A percentile compares a stretch with the other conserved stretches of the same genome.
Evolutionary conservation across 345 rosid species (phyloP).

Genomic region (Turnera subulata): DNA sequence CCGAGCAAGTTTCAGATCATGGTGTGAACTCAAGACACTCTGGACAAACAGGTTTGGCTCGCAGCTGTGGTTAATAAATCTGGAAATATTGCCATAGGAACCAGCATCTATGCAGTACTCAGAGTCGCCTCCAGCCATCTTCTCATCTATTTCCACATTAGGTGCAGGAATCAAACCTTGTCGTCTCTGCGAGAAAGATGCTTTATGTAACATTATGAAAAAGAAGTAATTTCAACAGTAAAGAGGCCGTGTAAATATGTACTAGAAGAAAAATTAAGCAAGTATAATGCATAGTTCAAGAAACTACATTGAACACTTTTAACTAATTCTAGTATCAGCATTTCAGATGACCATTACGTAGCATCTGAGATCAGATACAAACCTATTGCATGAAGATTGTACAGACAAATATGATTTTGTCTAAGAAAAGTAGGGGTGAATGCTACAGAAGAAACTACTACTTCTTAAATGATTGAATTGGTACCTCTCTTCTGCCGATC

Average conservation of each 20-base stretch:
- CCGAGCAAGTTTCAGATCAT: slow-evolving; percentile 23
- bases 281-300: neutral
- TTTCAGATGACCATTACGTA: too few species aligned
- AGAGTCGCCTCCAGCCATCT: slow-evolving; percentile 16
- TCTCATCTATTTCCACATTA: slow-evolving; percentile 6
- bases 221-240: neutral
- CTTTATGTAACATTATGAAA: neutral
- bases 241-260: neutral
- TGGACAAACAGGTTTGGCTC: slow-evolving; percentile 26
- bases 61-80: slow-evolving; percentile 29
- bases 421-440: too few species aligned
- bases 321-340: too few species aligned
- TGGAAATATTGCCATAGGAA: slow-evolving; percentile 23
- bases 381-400: slow-evolving; percentile 1
- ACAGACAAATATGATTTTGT: too few species aligned
- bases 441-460: too few species aligned
- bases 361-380: neutral
- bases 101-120: slow-evolving; percentile 25
- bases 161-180: slow-evolving; percentile 11
- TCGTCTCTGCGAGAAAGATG: slow-evolving; percentile 21
- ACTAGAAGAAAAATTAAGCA: too few species aligned
- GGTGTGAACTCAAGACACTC: slow-evolving; percentile 25
- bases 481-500: slow-evolving; percentile 27
- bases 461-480: neutral
- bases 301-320: neutral